Base-by-base conservation (phyloP, 257 asterid genomes). In the Gardenia jasminoides region DNA sequence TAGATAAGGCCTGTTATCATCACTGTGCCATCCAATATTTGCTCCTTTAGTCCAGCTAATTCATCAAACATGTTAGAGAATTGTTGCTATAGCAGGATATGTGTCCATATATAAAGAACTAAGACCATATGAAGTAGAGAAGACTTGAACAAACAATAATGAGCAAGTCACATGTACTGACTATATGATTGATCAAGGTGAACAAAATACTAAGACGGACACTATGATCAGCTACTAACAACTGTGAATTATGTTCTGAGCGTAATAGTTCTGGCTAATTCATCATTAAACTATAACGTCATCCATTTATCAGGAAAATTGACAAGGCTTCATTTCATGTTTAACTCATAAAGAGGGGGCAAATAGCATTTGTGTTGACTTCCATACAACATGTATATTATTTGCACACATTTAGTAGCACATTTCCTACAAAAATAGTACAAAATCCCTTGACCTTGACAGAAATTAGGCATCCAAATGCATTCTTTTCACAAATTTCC, bases 21-120 rank as follows among this genome's bases (percentile, higher is more conserved):
- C 99, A 80, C 97, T 92, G 84, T 95, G 99, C 97, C 98, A 95
- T 80, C 99, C 98, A 50, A 95, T 93, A 87, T 96, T 91, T 71
- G 98, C 92, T 80, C 96, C 98, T 82, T 82, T 91, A 82, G 92
- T 88, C 99, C 99, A 93, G 83, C 97, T 94, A 87, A 70, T 65
- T 71, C 17, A 80, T 43, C 76, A 58, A 15, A 36, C 24, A 20
- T 67, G 66, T 48, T 65, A 39, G 16, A 62, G 30, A 26, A n/a
- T 28, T 39, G 50, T 26, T n/a, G 26, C 28, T 66, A 22, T 6
- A 75, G 20, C 47, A 75, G 44, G 19, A 59, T 26, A 31, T 24
- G 22, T 75, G 24, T 75, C 33, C 54, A 59, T 43, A 17, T 20
- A 54, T 39, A 11, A 64, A 41, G 33, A 24, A 39, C 54, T 39